phyloP scores from a whole-genome alignment of 495 filamentous ascomycete species.

The Aspergillus kassunensis region DNA sequence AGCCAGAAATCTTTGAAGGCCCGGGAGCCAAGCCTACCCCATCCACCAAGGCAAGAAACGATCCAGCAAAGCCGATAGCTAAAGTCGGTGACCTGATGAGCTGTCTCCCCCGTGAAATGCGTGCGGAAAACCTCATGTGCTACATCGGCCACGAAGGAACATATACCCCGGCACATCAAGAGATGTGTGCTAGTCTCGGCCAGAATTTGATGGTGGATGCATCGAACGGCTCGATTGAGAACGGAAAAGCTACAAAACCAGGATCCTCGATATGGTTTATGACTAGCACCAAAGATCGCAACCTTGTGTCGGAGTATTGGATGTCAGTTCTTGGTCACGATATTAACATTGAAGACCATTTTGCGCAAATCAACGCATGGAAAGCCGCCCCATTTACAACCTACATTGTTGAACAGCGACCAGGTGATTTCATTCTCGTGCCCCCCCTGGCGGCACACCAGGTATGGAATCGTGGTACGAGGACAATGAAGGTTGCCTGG shows the following conservation, averaged over 20 bases:
- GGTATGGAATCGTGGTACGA: constrained; percentile 94
- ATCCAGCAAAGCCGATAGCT: constrained; percentile 36
- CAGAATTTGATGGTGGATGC: constrained; percentile 98
- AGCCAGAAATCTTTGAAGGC: constrained; percentile 53
- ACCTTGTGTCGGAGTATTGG: constrained; percentile 87
- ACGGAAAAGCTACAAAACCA: constrained; percentile 63
- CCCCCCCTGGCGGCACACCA: constrained; percentile 97
- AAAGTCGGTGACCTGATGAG: constrained; percentile 89
- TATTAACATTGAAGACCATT: constrained; percentile 93
- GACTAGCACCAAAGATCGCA: constrained; percentile 87
- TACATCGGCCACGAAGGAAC: constrained; percentile 98
- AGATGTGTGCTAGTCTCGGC: constrained; percentile 95
- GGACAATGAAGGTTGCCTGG: constrained; percentile 97
- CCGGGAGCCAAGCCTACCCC: constrained; percentile 15
- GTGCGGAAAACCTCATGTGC: constrained; percentile 95
- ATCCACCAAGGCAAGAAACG: background rate
- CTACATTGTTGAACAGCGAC: constrained; percentile 85
- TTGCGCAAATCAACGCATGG: constrained; percentile 91
- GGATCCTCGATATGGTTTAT: constrained; percentile 98
- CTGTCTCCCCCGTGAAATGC: constrained; percentile 76
- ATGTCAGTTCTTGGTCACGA: constrained; percentile 87
- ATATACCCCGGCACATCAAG: constrained; percentile 91
- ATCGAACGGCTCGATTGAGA: constrained; percentile 53
- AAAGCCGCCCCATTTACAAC: constrained; percentile 87
- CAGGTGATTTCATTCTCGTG: constrained; percentile 93